phyloP scores from a whole-genome alignment of 2,329 filamentous ascomycete species.

The Neurospora sp. region DNA sequence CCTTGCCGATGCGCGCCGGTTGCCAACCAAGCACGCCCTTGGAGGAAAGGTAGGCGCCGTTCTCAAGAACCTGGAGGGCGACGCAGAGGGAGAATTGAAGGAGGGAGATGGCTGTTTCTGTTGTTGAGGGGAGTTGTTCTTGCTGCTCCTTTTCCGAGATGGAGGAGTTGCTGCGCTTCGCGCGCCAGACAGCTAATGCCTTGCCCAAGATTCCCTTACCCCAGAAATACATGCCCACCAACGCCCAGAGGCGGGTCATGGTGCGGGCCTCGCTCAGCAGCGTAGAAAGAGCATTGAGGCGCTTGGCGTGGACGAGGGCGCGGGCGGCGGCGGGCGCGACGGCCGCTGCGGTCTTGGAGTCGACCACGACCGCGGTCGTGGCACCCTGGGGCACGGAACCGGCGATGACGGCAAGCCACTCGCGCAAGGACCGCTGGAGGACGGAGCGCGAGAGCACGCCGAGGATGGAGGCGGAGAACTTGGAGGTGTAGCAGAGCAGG shows the following conservation, averaged over 20 bases:
- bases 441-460: conserved; percentile 44
- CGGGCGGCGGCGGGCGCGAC: conserved; percentile 32
- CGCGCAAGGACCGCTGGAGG: conserved; percentile 40
- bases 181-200: conserved; percentile 22
- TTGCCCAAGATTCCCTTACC: conserved; percentile 38
- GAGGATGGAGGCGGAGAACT: conserved; percentile 42
- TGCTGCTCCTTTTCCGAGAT: conserved; percentile 17
- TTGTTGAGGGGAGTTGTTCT: conserved; percentile 25
- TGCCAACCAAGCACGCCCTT: conserved; percentile 59
- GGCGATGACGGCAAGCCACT: conserved; percentile 42
- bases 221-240: conserved; percentile 65
- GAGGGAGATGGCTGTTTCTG: conserved; percentile 46
- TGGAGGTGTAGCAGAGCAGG: conserved; percentile 57
- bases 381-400: conserved; percentile 37
- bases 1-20: conserved; percentile 45
- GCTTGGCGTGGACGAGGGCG: conserved; percentile 38
- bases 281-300: conserved; percentile 50
- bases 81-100: conserved; percentile 59
- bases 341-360: conserved; percentile 16
- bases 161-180: conserved; percentile 3
- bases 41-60: conserved; percentile 63
- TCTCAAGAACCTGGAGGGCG: conserved; percentile 72
- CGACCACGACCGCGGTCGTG: conserved; percentile 18
- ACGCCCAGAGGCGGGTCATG: conserved; percentile 66
- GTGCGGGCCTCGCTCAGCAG: conserved; percentile 63